Base-by-base conservation (phyloP, 306 rosid genomes). In the Ochetophila trinervis region DNA sequence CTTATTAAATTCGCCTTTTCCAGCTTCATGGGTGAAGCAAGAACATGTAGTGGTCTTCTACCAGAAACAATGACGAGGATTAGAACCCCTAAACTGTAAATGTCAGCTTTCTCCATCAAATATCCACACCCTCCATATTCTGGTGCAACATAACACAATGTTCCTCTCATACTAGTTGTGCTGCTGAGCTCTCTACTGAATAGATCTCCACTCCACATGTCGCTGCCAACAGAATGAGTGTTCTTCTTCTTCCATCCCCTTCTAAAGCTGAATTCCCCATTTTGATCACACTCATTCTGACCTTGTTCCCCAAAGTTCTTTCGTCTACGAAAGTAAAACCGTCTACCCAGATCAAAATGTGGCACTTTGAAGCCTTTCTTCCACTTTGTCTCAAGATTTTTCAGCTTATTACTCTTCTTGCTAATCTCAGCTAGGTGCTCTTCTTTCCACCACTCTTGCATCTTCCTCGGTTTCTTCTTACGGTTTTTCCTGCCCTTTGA, bases 401-500 rank as follows among this genome's bases (percentile, higher is more conserved):
- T 84, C 32, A 75, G 83, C 74, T 79, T 87, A 18, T 68, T 84
- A 0, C 78, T 72, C 68, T 82, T 92, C 83, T 86, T 92, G 84
- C 86, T 92, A 63, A 89, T 77, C 76, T 92, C 98, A 27, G 80
- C 88, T 47, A 89, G 82, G 69, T 87, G 88, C 78, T 93, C 98
- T 73, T 93, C 98, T 79, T 88, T 85, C 98, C 98, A 93, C 96
- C 96, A 89, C 66, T 93, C 98, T 71, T 86, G 88, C 95, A 89
- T 89, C 92, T 93, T 93, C 82, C 79, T 82, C 4, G 59, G 88
- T 57, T 83, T 89, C 80, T 81, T 88, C 73, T 83, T 87, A 5
- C 79, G 73, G 17, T 67, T 85, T 62, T 79, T 91, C 80, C 78
- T 86, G 65, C 66, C 69, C 61, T 51, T 81, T 17, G 77, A 61